Percentiles rank a stretch among this genome's conserved stretches.
Conservation (phyloP, 1,284 basidiomycete genomes). For the Leucoagaricus sp. region DNA sequence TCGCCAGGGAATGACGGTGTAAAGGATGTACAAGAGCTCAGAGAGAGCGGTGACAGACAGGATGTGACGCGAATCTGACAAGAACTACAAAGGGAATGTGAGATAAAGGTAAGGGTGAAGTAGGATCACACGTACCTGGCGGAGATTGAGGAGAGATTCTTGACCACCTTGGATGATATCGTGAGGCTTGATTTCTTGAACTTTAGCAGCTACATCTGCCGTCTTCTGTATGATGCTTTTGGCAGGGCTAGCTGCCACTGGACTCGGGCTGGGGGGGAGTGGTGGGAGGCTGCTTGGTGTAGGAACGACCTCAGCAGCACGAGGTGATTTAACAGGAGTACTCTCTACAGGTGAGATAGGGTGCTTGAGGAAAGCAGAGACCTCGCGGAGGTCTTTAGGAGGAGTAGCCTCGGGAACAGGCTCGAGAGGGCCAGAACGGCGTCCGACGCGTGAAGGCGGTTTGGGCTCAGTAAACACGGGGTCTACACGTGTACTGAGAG, state of each 20-base stretch:
- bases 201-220: slow-evolving; percentile 32
- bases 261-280: slow-evolving; percentile 34
- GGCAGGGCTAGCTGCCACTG: slow-evolving; percentile 26
- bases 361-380: slow-evolving; percentile 53
- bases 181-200: slow-evolving; percentile 36
- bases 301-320: slow-evolving; percentile 18
- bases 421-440: slow-evolving; percentile 35
- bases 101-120: slow-evolving; percentile 1
- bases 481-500: slow-evolving; percentile 24
- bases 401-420: slow-evolving; percentile 47
- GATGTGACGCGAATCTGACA: slow-evolving; percentile 59
- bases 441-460: slow-evolving; percentile 24
- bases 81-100: slow-evolving; percentile 36
- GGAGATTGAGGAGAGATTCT: slow-evolving; percentile 40
- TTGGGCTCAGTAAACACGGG: slow-evolving; percentile 24
- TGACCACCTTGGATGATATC: slow-evolving; percentile 35
- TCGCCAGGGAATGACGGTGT: slow-evolving; percentile 48
- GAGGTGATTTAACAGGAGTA: slow-evolving; percentile 26
- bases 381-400: slow-evolving; percentile 43
- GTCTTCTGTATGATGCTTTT: slow-evolving; percentile 37
- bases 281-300: slow-evolving; percentile 40
- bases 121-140: slow-evolving; percentile 35
- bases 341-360: slow-evolving; percentile 28
- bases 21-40: slow-evolving; percentile 50
- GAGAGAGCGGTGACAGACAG: slow-evolving; percentile 46